Percentiles rank a stretch among this genome's conserved stretches.
These are phyloP conservation scores for Kodamaea arcana DNA, from an alignment of 1,139 yeast genomes.

Conservation along the genomic window DNA sequence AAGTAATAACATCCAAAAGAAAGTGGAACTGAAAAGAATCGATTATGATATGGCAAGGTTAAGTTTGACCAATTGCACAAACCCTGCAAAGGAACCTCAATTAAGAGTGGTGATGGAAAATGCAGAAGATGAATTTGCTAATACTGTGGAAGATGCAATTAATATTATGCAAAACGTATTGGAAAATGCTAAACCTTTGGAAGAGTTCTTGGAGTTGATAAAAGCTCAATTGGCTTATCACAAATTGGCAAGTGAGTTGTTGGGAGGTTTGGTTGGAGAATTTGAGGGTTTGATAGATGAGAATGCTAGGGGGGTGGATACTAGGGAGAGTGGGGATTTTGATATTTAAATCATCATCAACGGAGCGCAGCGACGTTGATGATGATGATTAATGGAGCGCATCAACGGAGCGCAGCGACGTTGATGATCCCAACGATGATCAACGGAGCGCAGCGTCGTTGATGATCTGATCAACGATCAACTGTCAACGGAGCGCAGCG, in stretches of 20 bases:
- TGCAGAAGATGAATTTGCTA: conserved; percentile 87
- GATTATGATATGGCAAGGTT: conserved; percentile 79
- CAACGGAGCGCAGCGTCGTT: too few species aligned
- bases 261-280: conserved; percentile 63
- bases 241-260: conserved; percentile 67
- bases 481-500: too few species aligned
- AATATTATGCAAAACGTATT: conserved; percentile 79
- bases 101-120: conserved; percentile 76
- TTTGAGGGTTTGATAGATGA: conserved; percentile 60
- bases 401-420: background rate
- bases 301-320: conserved; percentile 20
- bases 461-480: too few species aligned
- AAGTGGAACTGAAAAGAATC: conserved; percentile 75
- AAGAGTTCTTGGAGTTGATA: conserved; percentile 64
- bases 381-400: background rate
- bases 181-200: conserved; percentile 67
- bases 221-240: conserved; percentile 83
- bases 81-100: conserved; percentile 71
- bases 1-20: conserved; percentile 67
- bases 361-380: background rate
- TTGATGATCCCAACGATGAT: too few species aligned
- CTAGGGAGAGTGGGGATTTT: conserved; percentile 42
- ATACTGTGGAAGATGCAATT: conserved; percentile 87
- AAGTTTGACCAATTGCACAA: conserved; percentile 57
- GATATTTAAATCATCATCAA: conserved; percentile 30